Evolutionary conservation across 371 early-diverging fungal species (phyloP).

Genomic region (Mortierella sp.): DNA sequence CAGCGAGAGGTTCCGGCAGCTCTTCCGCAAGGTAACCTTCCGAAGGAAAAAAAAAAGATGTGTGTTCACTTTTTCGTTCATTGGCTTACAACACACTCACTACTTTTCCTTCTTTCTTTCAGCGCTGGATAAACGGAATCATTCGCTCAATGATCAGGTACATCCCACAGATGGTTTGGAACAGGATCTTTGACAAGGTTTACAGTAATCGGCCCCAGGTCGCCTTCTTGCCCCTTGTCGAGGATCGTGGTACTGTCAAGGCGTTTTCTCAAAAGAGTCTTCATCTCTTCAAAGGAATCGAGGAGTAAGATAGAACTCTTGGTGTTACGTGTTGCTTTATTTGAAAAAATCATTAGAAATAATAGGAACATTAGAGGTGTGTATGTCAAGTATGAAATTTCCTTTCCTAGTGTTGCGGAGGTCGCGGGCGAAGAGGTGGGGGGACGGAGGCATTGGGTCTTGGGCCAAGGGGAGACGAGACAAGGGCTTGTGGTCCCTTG

Average conservation of each 20-base stretch:
- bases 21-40: constrained; percentile 28
- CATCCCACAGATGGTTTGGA: constrained; percentile 24
- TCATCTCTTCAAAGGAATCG: neutral
- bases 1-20: constrained; percentile 14
- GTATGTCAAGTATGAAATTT: neutral
- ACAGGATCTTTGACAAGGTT: constrained; percentile 18
- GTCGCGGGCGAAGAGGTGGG: neutral
- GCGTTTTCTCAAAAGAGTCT: constrained; percentile 19
- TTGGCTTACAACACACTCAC: no score
- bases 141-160: constrained; percentile 11
- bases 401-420: neutral
- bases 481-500: constrained; percentile 41
- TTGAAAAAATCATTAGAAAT: neutral
- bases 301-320: no score
- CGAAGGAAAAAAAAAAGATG: no score
- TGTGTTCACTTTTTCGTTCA: no score
- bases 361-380: neutral
- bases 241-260: constrained; percentile 12
- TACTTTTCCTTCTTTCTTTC: neutral
- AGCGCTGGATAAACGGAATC: constrained; percentile 11
- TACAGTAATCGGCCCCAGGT: constrained; percentile 30
- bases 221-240: constrained; percentile 15
- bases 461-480: neutral
- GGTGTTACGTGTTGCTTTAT: neutral
- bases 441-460: neutral